These are phyloP conservation scores for Neoboletus magnificus DNA, from an alignment of 768 basidiomycete genomes.

Conservation along the genomic window DNA sequence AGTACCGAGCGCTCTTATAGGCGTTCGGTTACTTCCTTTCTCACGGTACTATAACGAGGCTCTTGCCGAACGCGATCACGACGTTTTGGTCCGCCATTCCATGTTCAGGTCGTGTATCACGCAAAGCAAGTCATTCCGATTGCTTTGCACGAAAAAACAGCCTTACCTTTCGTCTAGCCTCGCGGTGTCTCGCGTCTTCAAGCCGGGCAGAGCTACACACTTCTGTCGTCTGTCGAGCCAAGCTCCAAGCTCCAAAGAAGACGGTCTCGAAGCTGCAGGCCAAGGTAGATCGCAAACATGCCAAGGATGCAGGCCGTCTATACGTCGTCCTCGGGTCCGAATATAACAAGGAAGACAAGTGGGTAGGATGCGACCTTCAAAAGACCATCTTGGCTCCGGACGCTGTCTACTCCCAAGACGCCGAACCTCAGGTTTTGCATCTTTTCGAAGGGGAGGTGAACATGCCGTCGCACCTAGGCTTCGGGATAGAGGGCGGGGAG, in stretches of 20 bases:
- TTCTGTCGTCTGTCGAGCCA: slow-evolving; percentile 39
- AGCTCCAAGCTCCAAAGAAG: slow-evolving; percentile 36
- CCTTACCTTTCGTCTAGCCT: slow-evolving; percentile 22
- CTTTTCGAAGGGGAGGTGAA: slow-evolving; percentile 38
- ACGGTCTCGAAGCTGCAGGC: slow-evolving; percentile 45
- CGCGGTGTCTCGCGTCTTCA: slow-evolving; percentile 41
- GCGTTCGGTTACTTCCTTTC: slow-evolving; percentile 25
- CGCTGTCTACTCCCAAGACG: slow-evolving; percentile 33
- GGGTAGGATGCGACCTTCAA: slow-evolving; percentile 65
- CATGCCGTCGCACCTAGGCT: slow-evolving; percentile 55
- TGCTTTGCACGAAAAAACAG: not conserved
- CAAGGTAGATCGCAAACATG: slow-evolving; percentile 39
- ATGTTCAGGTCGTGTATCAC: slow-evolving; percentile 29
- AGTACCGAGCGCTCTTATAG: slow-evolving; percentile 21
- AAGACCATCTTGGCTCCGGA: slow-evolving; percentile 56
- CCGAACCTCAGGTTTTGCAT: slow-evolving; percentile 24
- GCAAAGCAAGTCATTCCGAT: slow-evolving; percentile 14
- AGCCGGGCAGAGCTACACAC: slow-evolving; percentile 47
- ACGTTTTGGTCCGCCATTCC: slow-evolving; percentile 2
- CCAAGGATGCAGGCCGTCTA: slow-evolving; percentile 42
- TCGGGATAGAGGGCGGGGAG: slow-evolving; percentile 51
- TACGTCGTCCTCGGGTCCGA: slow-evolving; percentile 76
- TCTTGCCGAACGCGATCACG: not conserved
- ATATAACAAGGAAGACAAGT: slow-evolving; percentile 60
- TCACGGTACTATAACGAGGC: slow-evolving; percentile 31